Evolutionary conservation across 1,284 basidiomycete genomes (phyloP).

Genomic region (Polyporus tsugae): DNA sequence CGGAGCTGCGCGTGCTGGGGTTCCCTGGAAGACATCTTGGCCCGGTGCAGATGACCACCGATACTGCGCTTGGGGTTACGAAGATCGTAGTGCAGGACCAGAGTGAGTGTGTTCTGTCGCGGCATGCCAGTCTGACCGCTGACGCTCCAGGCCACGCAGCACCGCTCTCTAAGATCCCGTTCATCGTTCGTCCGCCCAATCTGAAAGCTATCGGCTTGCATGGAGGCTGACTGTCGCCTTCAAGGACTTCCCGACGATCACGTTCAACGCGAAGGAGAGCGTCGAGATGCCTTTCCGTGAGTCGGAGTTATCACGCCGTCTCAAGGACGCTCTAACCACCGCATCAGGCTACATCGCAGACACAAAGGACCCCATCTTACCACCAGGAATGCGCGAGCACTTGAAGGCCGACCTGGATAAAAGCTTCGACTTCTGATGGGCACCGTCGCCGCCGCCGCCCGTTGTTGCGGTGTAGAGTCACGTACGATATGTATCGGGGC

Average conservation of each 20-base stretch:
- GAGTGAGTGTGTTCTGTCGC: slow-evolving; percentile 45
- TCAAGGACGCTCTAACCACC: not conserved
- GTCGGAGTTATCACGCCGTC: slow-evolving; percentile 40
- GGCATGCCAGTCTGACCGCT: not conserved
- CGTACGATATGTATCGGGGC: not conserved
- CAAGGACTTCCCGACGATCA: slow-evolving; percentile 88
- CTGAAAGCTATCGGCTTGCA: too few relatives aligned
- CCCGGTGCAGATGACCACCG: slow-evolving; percentile 96
- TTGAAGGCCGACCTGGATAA: slow-evolving; percentile 88
- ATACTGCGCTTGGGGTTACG: slow-evolving; percentile 94
- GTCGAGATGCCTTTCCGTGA: slow-evolving; percentile 95
- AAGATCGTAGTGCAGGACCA: slow-evolving; percentile 88
- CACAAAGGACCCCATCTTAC: slow-evolving; percentile 72
- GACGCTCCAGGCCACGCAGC: slow-evolving; percentile 47
- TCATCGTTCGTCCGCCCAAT: slow-evolving; percentile 55
- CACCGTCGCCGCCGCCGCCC: not conserved
- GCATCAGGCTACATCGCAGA: slow-evolving; percentile 64
- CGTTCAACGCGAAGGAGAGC: slow-evolving; percentile 83
- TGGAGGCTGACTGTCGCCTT: not conserved
- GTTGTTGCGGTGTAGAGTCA: not conserved
- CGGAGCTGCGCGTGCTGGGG: slow-evolving; percentile 85
- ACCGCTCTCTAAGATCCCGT: slow-evolving; percentile 76
- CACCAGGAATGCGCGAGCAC: slow-evolving; percentile 88
- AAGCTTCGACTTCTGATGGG: slow-evolving; percentile 77
- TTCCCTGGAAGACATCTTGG: slow-evolving; percentile 89